Evolutionary conservation across 192 early-diverging fungal genomes (phyloP).

Genomic region (Linnemannia elongata): DNA sequence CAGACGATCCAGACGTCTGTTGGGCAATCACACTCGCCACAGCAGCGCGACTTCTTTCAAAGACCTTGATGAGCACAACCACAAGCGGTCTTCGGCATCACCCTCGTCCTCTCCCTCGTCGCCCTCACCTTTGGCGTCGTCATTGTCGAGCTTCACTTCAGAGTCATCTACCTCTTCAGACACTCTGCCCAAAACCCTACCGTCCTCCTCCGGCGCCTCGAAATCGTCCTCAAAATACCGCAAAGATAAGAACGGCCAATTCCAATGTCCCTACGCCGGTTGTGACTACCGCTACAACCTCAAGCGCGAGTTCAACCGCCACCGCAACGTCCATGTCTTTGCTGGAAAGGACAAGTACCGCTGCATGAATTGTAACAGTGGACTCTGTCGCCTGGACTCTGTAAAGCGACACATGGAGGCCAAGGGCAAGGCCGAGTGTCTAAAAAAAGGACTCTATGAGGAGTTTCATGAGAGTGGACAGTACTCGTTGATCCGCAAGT

Average conservation of each 20-base stretch:
- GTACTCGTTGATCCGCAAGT: conserved; percentile 7
- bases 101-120: background rate
- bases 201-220: background rate
- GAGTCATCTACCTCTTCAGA: background rate
- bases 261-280: conserved; percentile 25
- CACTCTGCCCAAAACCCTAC: background rate
- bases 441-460: conserved; percentile 33
- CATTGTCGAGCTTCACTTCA: background rate
- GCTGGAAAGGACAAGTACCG: conserved; percentile 45
- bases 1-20: background rate
- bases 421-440: conserved; percentile 49
- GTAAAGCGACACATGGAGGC: conserved; percentile 57
- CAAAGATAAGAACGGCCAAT: conserved; percentile 26
- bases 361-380: conserved; percentile 43
- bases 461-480: conserved; percentile 40
- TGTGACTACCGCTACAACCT: conserved; percentile 49
- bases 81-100: background rate
- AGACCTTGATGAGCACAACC: background rate
- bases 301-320: conserved; percentile 43
- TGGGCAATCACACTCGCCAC: background rate
- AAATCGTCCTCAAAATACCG: conserved; percentile 12
- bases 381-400: conserved; percentile 46
- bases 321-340: conserved; percentile 44
- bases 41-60: background rate
- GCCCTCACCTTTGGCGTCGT: background rate